These are phyloP conservation scores for Aspergillus uvarum DNA, from an alignment of 2,329 filamentous ascomycete genomes.

Conservation along the genomic window DNA sequence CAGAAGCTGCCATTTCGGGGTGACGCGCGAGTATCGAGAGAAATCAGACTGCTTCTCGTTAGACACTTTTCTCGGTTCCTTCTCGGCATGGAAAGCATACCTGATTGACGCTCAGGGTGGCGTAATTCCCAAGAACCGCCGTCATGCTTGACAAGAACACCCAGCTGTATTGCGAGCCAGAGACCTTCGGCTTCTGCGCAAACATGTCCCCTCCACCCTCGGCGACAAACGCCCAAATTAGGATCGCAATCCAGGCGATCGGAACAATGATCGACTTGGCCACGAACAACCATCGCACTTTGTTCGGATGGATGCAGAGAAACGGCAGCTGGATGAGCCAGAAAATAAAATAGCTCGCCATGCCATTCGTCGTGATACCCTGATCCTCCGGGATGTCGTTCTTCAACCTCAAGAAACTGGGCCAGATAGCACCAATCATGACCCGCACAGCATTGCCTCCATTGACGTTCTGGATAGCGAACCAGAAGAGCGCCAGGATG, in stretches of 20 bases:
- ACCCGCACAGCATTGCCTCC: constrained; percentile 56
- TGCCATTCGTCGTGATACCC: constrained; percentile 48
- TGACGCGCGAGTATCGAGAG: constrained; percentile 51
- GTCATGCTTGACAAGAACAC: constrained; percentile 54
- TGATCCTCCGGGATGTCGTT: constrained; percentile 43
- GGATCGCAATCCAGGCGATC: constrained; percentile 60
- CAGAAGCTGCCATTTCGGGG: constrained; percentile 50
- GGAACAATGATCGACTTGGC: constrained; percentile 51
- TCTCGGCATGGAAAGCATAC: constrained; percentile 14
- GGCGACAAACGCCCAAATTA: constrained; percentile 61
- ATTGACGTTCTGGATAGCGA: constrained; percentile 66
- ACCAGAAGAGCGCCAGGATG: constrained; percentile 61
- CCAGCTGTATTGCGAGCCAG: constrained; percentile 55
- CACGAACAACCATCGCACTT: constrained; percentile 39
- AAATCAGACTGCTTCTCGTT: constrained; percentile 53
- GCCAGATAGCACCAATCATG: constrained; percentile 56
- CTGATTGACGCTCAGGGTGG: constrained; percentile 54
- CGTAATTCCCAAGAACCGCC: constrained; percentile 52
- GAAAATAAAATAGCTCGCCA: constrained; percentile 48
- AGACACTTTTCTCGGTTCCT: neutral
- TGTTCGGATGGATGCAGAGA: constrained; percentile 45
- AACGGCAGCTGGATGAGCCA: constrained; percentile 49
- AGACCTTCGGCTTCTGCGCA: constrained; percentile 46
- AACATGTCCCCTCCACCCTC: constrained; percentile 55
- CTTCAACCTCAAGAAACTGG: constrained; percentile 37